phyloP scores from a whole-genome alignment of 73 alveolate species.

The Tetrahymena thermophila region DNA sequence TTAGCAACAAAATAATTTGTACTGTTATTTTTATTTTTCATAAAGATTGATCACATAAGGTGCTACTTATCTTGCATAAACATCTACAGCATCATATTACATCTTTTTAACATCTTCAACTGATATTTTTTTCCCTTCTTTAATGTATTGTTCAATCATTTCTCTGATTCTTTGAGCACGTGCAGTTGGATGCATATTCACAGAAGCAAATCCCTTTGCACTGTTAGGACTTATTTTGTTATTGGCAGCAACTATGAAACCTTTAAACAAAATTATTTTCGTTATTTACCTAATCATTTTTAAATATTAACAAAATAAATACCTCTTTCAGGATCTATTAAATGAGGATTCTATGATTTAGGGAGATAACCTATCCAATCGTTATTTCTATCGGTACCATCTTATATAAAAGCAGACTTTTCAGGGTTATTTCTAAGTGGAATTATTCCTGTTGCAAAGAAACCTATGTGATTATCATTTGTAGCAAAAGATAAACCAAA shows the following conservation, averaged over 20 bases:
- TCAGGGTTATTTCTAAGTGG: slow-evolving; percentile 25
- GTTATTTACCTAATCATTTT: background rate
- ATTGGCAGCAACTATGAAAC: slow-evolving; percentile 31
- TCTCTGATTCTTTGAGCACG: slow-evolving; percentile 27
- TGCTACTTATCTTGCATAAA: slow-evolving; percentile 12
- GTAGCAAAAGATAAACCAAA: slow-evolving; percentile 21
- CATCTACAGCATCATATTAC: slow-evolving; percentile 3
- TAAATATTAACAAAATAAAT: background rate
- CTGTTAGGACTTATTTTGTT: slow-evolving; percentile 28
- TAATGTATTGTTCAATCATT: background rate
- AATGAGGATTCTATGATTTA: background rate
- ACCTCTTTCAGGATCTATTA: slow-evolving; percentile 32
- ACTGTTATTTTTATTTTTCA: background rate
- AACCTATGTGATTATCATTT: slow-evolving; percentile 33
- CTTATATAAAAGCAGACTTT: background rate
- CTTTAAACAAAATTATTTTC: background rate
- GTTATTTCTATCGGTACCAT: background rate
- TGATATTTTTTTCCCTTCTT: slow-evolving; percentile 5
- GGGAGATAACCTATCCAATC: background rate
- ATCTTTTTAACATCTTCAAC: slow-evolving; percentile 6
- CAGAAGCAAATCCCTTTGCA: slow-evolving; percentile 4
- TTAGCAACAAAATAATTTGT: background rate
- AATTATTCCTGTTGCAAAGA: slow-evolving; percentile 17
- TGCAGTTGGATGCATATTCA: slow-evolving; percentile 9
- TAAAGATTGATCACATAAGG: background rate